phyloP scores from a whole-genome alignment of 257 asterid species.

The Mentha longifolia region DNA sequence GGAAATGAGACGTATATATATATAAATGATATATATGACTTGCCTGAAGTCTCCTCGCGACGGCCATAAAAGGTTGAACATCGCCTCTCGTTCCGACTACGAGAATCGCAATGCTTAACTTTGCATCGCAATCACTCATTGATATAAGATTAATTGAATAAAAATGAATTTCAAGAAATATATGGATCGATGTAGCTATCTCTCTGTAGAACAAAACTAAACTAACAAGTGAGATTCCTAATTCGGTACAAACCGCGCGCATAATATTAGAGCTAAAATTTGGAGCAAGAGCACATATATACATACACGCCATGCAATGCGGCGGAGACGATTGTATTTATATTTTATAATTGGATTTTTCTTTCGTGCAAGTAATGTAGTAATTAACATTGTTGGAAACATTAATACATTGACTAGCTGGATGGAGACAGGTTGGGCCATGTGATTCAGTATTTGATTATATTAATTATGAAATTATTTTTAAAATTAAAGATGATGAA shows the following conservation, averaged over 20 bases:
- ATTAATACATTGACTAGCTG: neutral
- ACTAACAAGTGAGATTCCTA: neutral
- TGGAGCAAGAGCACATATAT: neutral
- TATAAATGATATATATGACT: too few relatives aligned
- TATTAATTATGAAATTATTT: neutral
- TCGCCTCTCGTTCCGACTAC: conserved; percentile 98
- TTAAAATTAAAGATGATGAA: neutral
- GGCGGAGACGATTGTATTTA: neutral
- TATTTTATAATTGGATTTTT: neutral
- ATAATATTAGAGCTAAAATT: neutral
- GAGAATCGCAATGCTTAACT: conserved; percentile 71
- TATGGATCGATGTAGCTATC: too few relatives aligned
- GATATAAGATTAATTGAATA: neutral
- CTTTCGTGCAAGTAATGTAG: conserved; percentile 19
- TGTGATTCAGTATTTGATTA: neutral
- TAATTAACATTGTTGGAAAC: neutral
- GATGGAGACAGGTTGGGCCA: neutral
- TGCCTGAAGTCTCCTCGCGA: conserved; percentile 80
- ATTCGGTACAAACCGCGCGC: too few relatives aligned
- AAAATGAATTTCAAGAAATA: neutral
- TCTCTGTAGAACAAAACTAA: too few relatives aligned
- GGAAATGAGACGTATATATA: too few relatives aligned
- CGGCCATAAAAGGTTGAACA: conserved; percentile 87
- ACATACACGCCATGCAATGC: neutral
- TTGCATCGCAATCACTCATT: conserved; percentile 50